Conservation (phyloP, 2,329 filamentous ascomycete species). For the Microdochium paspali region DNA sequence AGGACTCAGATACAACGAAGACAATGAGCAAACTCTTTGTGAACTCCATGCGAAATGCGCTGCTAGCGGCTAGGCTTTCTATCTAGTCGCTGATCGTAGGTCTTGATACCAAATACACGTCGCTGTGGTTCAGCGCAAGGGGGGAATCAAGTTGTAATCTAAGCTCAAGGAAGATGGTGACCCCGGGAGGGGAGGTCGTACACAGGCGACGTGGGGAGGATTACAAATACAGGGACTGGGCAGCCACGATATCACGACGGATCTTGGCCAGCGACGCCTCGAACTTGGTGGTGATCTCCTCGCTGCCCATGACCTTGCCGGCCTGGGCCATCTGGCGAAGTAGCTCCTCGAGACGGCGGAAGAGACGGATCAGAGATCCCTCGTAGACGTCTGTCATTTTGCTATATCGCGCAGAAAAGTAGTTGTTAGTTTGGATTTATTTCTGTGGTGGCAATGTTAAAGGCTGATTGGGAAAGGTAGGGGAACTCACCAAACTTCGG, state of each 20-base stretch:
- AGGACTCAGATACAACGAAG: no score
- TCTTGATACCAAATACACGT: no score
- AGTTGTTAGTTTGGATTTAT: constrained; percentile 17
- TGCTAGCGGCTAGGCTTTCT: no score
- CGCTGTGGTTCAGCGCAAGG: no score
- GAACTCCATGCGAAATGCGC: no score
- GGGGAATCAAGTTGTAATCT: background rate
- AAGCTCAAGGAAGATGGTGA: background rate
- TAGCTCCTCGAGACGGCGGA: constrained; percentile 89
- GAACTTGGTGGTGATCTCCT: constrained; percentile 88
- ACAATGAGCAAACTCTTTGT: no score
- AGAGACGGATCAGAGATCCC: constrained; percentile 89
- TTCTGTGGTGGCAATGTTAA: no score
- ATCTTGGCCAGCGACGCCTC: constrained; percentile 79
- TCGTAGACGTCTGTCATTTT: constrained; percentile 99
- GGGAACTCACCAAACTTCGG: constrained; percentile 78
- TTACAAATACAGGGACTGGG: constrained; percentile 85
- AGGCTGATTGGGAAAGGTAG: background rate
- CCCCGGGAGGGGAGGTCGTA: no score
- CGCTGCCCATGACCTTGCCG: constrained; percentile 95
- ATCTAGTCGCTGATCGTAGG: no score
- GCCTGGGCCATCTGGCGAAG: constrained; percentile 93
- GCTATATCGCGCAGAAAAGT: constrained; percentile 32
- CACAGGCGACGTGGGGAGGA: no score
- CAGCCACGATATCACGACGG: constrained; percentile 85